Evolutionary conservation across 2,329 filamentous ascomycete genomes (phyloP).

Genomic region (Monilinia laxa): DNA sequence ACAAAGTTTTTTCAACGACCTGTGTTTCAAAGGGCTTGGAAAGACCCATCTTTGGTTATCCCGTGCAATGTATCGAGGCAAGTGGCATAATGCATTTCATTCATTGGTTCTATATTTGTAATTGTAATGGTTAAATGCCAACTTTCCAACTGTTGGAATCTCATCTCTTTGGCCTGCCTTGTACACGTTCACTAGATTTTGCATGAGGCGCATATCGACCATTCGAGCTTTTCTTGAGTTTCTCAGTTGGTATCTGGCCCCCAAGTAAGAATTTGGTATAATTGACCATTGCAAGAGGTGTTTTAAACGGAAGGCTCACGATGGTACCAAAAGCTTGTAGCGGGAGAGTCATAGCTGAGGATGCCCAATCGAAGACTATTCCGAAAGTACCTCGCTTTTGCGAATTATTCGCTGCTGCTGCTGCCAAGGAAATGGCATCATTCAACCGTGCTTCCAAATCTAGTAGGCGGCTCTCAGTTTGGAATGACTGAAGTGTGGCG

Average conservation of each 20-base stretch:
- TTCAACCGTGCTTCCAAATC: constrained; percentile 69
- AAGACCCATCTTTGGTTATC: neutral
- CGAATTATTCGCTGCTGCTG: constrained; percentile 59
- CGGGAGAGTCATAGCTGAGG: constrained; percentile 35
- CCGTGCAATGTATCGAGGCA: neutral
- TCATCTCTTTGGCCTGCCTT: constrained; percentile 31
- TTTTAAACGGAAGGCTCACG: constrained; percentile 35
- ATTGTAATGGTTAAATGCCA: constrained; percentile 2
- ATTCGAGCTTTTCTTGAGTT: constrained; percentile 27
- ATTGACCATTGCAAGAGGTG: constrained; percentile 27
- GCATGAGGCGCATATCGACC: constrained; percentile 27
- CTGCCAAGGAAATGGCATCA: constrained; percentile 79
- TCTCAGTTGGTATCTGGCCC: constrained; percentile 25
- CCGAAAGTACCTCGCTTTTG: constrained; percentile 31
- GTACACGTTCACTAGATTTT: constrained; percentile 25
- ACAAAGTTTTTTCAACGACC: neutral
- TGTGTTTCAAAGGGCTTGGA: neutral
- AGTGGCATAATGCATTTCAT: constrained; percentile 12
- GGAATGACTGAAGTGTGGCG: constrained; percentile 68
- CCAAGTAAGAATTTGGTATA: constrained; percentile 30
- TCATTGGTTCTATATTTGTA: constrained; percentile 1
- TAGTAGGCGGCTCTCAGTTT: constrained; percentile 73
- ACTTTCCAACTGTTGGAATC: constrained; percentile 10
- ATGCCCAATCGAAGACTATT: constrained; percentile 36
- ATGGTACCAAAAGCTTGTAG: constrained; percentile 34